Conservation (phyloP, 1,284 basidiomycete genomes). For the Psilocybe mexicana region DNA sequence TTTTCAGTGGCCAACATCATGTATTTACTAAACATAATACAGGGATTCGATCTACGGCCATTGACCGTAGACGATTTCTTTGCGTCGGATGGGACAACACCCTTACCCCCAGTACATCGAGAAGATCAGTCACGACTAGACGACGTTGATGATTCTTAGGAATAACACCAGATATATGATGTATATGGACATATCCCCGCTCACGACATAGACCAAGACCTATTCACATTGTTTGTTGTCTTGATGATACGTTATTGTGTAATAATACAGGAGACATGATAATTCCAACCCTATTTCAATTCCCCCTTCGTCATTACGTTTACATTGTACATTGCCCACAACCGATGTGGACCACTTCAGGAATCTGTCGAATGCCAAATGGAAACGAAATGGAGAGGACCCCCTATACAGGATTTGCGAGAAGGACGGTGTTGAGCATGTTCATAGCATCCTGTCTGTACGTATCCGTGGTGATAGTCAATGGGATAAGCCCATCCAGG, state of each 20-base stretch:
- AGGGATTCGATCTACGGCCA: conserved; percentile 79
- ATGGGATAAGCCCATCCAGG: conserved; percentile 39
- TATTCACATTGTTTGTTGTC: background rate
- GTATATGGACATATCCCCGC: background rate
- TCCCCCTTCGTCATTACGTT: too few relatives aligned
- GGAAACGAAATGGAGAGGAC: background rate
- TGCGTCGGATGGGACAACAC: conserved; percentile 51
- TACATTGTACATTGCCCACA: too few relatives aligned
- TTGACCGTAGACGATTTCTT: conserved; percentile 73
- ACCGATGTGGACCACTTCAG: too few relatives aligned
- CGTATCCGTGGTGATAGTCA: conserved; percentile 40
- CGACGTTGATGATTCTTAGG: conserved; percentile 22
- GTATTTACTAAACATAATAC: background rate
- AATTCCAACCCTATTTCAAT: too few relatives aligned
- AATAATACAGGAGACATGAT: background rate
- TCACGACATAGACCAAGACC: background rate
- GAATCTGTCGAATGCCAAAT: background rate
- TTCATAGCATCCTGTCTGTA: conserved; percentile 45
- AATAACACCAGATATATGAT: conserved; percentile 10
- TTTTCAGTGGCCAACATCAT: background rate
- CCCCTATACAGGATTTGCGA: conserved; percentile 35
- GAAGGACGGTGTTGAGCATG: conserved; percentile 37
- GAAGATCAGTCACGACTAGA: conserved; percentile 30
- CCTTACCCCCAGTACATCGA: conserved; percentile 28
- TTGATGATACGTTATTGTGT: conserved; percentile 1